These are phyloP conservation scores for Paxillus ammoniavirescens DNA, from an alignment of 768 basidiomycete species.

Conservation along the genomic window DNA sequence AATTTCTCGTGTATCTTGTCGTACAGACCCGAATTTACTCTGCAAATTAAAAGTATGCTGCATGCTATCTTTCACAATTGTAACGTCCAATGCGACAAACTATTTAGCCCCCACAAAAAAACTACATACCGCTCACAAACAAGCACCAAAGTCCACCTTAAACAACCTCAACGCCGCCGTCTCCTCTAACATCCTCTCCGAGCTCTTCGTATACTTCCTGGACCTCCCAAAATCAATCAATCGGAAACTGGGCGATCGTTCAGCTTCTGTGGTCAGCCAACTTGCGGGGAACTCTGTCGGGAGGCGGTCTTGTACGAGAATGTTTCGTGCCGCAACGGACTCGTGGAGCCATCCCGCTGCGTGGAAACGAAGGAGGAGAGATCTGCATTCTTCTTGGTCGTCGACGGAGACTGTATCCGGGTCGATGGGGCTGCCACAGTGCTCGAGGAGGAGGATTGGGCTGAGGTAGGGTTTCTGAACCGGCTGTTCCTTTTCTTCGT, in stretches of 20 bases:
- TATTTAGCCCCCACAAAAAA: no score
- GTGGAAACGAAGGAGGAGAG: conserved; percentile 42
- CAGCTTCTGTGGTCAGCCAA: no score
- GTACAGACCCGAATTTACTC: no score
- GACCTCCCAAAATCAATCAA: conserved; percentile 53
- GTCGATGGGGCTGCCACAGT: conserved; percentile 41
- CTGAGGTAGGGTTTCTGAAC: conserved; percentile 20
- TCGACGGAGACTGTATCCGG: conserved; percentile 32
- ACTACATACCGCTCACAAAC: background rate
- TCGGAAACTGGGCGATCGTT: conserved; percentile 34
- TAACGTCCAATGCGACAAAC: background rate
- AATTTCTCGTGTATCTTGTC: no score
- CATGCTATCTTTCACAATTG: no score
- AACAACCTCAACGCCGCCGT: conserved; percentile 6
- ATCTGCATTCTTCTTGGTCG: conserved; percentile 39
- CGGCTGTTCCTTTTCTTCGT: background rate
- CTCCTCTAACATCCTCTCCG: conserved; percentile 9
- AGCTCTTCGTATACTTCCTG: background rate
- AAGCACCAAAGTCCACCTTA: background rate
- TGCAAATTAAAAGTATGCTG: no score
- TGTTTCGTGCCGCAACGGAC: conserved; percentile 43
- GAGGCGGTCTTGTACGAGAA: conserved; percentile 43
- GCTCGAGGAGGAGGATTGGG: conserved; percentile 47
- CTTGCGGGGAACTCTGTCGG: conserved; percentile 26
- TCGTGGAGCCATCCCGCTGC: conserved; percentile 37